These are phyloP conservation scores for Rubia tinctorum DNA, from an alignment of 305 asterid genomes.

Conservation along the genomic window DNA sequence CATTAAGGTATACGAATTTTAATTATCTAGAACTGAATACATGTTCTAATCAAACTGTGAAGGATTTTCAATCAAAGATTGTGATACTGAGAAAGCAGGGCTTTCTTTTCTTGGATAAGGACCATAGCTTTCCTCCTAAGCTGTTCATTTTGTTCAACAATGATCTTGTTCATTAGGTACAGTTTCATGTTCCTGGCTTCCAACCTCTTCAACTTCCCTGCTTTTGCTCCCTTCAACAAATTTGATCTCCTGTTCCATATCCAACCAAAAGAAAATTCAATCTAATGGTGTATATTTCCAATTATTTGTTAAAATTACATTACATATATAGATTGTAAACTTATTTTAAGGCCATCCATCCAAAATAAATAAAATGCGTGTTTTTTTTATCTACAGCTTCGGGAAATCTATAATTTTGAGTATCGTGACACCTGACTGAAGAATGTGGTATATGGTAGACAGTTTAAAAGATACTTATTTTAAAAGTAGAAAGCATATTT, in stretches of 20 bases:
- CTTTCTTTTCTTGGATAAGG: constrained; percentile 36
- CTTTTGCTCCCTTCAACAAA: constrained; percentile 14
- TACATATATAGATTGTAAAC: too few species aligned
- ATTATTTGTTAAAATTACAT: too few species aligned
- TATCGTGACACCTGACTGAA: too few species aligned
- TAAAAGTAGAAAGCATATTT: too few species aligned
- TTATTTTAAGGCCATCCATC: too few species aligned
- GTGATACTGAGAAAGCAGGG: constrained; percentile 23
- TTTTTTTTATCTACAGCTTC: too few species aligned
- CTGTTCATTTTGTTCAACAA: constrained; percentile 33
- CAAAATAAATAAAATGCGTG: too few species aligned
- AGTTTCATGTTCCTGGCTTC: constrained; percentile 35
- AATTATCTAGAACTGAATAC: not conserved
- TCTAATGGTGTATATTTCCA: too few species aligned
- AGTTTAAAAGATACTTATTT: too few species aligned
- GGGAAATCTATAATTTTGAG: not conserved
- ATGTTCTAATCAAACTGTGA: not conserved
- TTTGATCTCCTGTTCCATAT: constrained; percentile 15
- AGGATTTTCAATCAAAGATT: constrained; percentile 4
- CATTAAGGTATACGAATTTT: not conserved
- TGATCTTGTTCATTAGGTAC: constrained; percentile 29
- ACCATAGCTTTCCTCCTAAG: constrained; percentile 26
- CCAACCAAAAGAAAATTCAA: not conserved
- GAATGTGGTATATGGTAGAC: too few species aligned
- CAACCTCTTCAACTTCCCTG: constrained; percentile 26